Evolutionary conservation across 306 rosid species (phyloP).

Genomic region (Quercus variabilis): DNA sequence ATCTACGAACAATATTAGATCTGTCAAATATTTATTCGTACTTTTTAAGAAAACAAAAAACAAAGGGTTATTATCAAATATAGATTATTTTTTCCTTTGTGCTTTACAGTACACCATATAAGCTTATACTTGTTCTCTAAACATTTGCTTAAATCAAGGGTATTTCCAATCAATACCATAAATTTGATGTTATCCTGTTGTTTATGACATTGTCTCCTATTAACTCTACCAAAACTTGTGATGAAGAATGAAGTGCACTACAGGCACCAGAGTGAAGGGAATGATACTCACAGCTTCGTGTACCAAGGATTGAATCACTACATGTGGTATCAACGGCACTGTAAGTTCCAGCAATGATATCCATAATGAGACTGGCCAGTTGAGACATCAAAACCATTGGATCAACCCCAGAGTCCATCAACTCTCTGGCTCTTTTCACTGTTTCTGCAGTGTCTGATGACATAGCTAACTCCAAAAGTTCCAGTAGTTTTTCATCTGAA

Average conservation of each 20-base stretch:
- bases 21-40: background rate
- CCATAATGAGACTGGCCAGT: conserved; percentile 94
- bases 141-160: conserved; percentile 17
- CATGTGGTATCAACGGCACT: conserved; percentile 51
- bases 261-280: conserved; percentile 13
- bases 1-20: background rate
- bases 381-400: conserved; percentile 96
- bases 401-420: conserved; percentile 96
- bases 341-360: conserved; percentile 93
- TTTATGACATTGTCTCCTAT: conserved; percentile 1
- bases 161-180: conserved; percentile 12
- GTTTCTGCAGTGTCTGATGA: conserved; percentile 93
- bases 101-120: background rate
- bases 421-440: conserved; percentile 87
- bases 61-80: no score
- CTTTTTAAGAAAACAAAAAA: no score
- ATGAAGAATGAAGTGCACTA: conserved; percentile 12
- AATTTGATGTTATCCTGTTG: background rate
- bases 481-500: conserved; percentile 88
- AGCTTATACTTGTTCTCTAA: background rate
- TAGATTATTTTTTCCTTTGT: background rate
- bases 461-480: conserved; percentile 95
- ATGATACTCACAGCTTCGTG: conserved; percentile 70
- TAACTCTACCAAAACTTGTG: conserved; percentile 13
- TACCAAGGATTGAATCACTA: conserved; percentile 53